Base-by-base conservation (phyloP, 441 rosid species). In the Manihot esculenta region DNA sequence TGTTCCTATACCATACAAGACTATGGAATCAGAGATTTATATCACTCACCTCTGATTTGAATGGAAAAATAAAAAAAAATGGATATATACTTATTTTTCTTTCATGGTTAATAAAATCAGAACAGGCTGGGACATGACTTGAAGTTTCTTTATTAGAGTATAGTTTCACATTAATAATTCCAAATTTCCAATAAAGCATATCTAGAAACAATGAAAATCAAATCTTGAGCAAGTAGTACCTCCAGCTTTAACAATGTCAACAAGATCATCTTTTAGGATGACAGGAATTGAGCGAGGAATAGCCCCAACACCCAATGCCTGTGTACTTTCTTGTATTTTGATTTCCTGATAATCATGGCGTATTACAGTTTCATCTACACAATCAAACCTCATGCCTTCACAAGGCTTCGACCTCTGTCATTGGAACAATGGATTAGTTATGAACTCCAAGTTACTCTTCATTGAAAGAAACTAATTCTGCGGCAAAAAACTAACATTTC, bases 331-430 rank as follows among this genome's bases (percentile, higher is more conserved):
- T 87, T 95, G 99, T 75, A 95, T 84, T 85, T 95, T 95, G 73
- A 93, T 85, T 87, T 95, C 98, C 79, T 93, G 98, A 79, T 91
- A 95, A 76, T 95, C 99, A 65, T 95, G 98, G 77, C 92, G 84
- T 63, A 84, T 72, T 60, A 83, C 81, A 50, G 92, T 86, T 73
- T 87, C 89, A 42, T 89, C 96, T 18, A 92, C 75, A 51, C 79
- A 83, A 68, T 85, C 89, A 73, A 95, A 95, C 64, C 77, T 85
- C 67, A 81, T 81, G 79, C 98, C 96, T 84, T 88, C 94, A 74
- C 98, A 95, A 68, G 84, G 78, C 72, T 84, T 86, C 30, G 85
- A 77, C 72, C 80, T 81, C 97, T 94, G 87, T 66, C 73, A 85
- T 75, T 59, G 49, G 74, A 64, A 71, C 51, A 60, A 21, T 57